Evolutionary conservation across 1,139 yeast genomes (phyloP).

Genomic region (Protomyces inouyei): DNA sequence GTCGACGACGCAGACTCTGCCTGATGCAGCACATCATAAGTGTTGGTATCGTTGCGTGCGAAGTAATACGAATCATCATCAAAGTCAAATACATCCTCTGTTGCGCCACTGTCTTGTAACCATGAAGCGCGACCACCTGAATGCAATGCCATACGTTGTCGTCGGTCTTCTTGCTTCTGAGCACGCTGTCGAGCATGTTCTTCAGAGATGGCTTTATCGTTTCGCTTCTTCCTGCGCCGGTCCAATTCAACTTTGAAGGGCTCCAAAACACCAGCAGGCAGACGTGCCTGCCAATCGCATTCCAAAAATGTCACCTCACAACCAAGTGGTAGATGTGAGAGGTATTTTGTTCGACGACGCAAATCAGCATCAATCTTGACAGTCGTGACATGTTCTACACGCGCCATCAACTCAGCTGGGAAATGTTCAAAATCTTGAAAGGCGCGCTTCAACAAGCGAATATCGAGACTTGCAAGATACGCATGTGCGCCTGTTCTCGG

Average conservation of each 20-base stretch:
- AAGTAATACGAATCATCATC: conserved; percentile 22
- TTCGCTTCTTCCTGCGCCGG: conserved; percentile 54
- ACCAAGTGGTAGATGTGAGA: conserved; percentile 79
- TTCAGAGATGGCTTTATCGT: conserved; percentile 47
- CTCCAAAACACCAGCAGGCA: conserved; percentile 52
- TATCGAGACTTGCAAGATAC: conserved; percentile 73
- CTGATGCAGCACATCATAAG: conserved; percentile 13
- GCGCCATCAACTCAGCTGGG: conserved; percentile 60
- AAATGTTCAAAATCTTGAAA: conserved; percentile 60
- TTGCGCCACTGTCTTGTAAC: neutral
- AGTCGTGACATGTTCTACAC: conserved; percentile 64
- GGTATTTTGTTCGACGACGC: conserved; percentile 61
- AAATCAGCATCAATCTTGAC: conserved; percentile 55
- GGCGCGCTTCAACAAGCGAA: conserved; percentile 60
- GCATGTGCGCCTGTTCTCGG: conserved; percentile 63
- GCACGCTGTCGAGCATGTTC: conserved; percentile 28
- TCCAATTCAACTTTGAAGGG: conserved; percentile 56
- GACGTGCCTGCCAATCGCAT: conserved; percentile 65
- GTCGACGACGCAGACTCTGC: conserved; percentile 3
- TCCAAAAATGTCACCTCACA: conserved; percentile 80
- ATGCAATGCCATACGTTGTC: conserved; percentile 4
- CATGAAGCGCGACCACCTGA: neutral
- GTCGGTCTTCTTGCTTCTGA: conserved; percentile 11
- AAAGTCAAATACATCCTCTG: neutral
- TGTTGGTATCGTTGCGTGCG: conserved; percentile 17